phyloP scores from a whole-genome alignment of 441 rosid species.

The Flueggea neowawraea region DNA sequence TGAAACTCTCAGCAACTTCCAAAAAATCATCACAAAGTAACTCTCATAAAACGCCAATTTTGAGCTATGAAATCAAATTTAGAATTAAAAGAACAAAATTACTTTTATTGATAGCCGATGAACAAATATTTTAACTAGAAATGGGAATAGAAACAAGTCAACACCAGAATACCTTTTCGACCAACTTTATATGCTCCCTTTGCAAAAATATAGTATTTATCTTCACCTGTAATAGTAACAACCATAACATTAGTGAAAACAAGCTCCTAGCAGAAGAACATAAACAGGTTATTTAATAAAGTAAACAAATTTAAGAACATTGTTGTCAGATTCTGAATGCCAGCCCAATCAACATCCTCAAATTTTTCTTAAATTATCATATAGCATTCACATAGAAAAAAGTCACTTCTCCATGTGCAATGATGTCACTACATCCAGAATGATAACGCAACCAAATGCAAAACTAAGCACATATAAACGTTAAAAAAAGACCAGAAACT shows the following conservation, averaged over 20 bases:
- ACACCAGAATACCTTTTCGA: constrained; percentile 57
- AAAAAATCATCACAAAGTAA: too few relatives aligned
- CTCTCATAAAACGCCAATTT: too few relatives aligned
- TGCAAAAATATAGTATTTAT: constrained; percentile 61
- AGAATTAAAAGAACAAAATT: not conserved
- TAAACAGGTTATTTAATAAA: not conserved
- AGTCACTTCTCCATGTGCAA: too few relatives aligned
- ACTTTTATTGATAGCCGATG: not conserved
- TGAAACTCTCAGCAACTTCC: too few relatives aligned
- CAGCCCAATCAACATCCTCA: too few relatives aligned
- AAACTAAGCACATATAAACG: too few relatives aligned
- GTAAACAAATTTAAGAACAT: not conserved
- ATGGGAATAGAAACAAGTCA: not conserved
- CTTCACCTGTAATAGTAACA: constrained; percentile 63
- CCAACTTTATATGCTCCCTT: constrained; percentile 78
- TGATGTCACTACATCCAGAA: too few relatives aligned
- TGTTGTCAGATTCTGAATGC: not conserved
- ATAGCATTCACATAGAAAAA: too few relatives aligned
- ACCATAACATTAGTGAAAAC: not conserved
- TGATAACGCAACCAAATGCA: too few relatives aligned
- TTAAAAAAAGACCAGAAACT: too few relatives aligned
- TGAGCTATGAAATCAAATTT: too few relatives aligned
- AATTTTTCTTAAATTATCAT: too few relatives aligned
- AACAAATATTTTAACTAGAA: not conserved
- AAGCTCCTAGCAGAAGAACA: not conserved